Evolutionary conservation across 805 yeast species (phyloP), one percentile per base, ranked within the genome.

Genomic region (Kodamaea jinghongensis): DNA sequence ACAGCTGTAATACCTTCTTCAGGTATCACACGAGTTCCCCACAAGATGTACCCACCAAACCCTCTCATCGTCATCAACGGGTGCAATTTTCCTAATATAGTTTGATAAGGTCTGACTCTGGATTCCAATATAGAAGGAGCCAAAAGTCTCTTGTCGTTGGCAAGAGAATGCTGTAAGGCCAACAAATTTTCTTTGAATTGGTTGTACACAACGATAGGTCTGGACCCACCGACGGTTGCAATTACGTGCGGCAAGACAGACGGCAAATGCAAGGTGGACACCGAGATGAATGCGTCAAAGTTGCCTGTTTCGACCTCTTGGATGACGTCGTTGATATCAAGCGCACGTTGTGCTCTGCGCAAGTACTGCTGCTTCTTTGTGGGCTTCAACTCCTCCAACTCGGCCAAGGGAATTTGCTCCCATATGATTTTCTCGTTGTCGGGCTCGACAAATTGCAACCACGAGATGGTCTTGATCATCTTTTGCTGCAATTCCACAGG

Each of bases 31-130:
- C 86, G 72, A 11, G 86, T 76, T 3, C 91, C 95, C 68, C 80
- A 75, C 48, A 89, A 66, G 2, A 93, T 58, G 58, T 79, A 91
- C 0, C 99, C 99, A 25, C 97, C 98, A 42, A 84, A 90, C 5
- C 96, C 89, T 52, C 87, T 75, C 73, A 83, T 81, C 0, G 97
- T 86, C 99, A 93, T 93, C 44, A 82, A 56, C 0, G 99, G 99
- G 60, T 93, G 99, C 54, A 91, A 70, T 56, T 95, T 81, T 6
- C 98, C 99, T 13, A 95, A 87, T 20, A 91, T 79, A 3, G 97
- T 88, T 67, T 93, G 99, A 58, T 84, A 90, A 36, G 81, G 82
- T 47, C 97, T 76, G 9, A 85, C 93, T 46, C 86, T 73, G 1
- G 95, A 78, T 60, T 90, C 96, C 46, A 76, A 72, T 15, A 91